Conservation (phyloP, 2,329 filamentous ascomycete genomes). For the Aspergillus cejpii region DNA sequence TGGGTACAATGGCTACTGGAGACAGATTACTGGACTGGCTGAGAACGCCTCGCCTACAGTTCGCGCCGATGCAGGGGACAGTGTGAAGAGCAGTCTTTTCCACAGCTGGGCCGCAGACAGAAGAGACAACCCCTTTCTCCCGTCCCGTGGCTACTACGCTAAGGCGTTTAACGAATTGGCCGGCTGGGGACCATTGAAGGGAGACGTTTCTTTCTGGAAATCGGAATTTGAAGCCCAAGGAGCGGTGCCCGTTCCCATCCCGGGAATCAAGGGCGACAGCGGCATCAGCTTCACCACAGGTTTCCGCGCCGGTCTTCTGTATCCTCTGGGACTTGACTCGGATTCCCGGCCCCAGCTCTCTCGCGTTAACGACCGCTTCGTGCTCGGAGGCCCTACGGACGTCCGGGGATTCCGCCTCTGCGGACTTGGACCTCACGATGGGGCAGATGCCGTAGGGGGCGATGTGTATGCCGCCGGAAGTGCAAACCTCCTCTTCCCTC, state of each 20-base stretch:
- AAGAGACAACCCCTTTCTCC: conserved; percentile 78
- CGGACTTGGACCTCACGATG: conserved; percentile 82
- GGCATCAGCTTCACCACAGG: conserved; percentile 79
- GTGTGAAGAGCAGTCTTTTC: conserved; percentile 77
- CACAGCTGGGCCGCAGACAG: conserved; percentile 75
- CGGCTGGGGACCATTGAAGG: conserved; percentile 72
- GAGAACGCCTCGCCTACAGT: conserved; percentile 72
- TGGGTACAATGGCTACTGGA: conserved; percentile 75
- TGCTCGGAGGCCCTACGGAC: conserved; percentile 88
- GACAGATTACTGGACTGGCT: conserved; percentile 75
- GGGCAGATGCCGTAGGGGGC: conserved; percentile 77
- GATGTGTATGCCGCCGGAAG: conserved; percentile 88
- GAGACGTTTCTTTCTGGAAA: conserved; percentile 92
- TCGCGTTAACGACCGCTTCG: conserved; percentile 88
- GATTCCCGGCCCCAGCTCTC: conserved; percentile 56
- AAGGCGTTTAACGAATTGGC: conserved; percentile 78
- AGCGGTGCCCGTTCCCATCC: conserved; percentile 66
- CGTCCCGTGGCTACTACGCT: conserved; percentile 71
- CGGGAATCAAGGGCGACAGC: conserved; percentile 60
- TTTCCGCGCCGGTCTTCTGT: conserved; percentile 73
- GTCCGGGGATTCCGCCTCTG: conserved; percentile 88
- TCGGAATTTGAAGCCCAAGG: conserved; percentile 76
- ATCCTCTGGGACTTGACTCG: conserved; percentile 64
- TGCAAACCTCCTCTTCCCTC: conserved; percentile 74
- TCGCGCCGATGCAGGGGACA: conserved; percentile 79